Evolutionary conservation across 2,329 filamentous ascomycete species (phyloP), one percentile per base, ranked within the genome.

Genomic region (Purpureocillium lavendulum): DNA sequence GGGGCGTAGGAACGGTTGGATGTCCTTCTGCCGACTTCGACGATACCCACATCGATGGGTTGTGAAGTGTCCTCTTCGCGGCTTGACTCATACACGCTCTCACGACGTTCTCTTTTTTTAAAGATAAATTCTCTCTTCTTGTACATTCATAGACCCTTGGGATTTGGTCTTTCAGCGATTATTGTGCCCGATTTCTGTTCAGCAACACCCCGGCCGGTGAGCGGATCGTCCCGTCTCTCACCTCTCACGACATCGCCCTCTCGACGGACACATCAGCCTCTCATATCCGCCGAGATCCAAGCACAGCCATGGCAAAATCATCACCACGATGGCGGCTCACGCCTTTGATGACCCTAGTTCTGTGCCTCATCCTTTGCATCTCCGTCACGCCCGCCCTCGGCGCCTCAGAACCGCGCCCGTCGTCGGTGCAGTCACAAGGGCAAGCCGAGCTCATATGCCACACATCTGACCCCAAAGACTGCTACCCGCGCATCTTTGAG

Each of bases 401-500:
- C 24, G 43, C 53, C 26, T 53, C 64, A 29, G 47, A 60, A n/a
- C 45, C 29, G n/a, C 29, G n/a, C 13, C 29, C 29, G 11, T 30
- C 26, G 53, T 38, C 43, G 44, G 29, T 53, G 33, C 44, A 32
- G 7, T 54, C 62, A 36, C 54, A 56, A 30, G 54, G 62, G 42
- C 61, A 70, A 28, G 52, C 58, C n/a, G 73, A 80, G 31, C 60
- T 83, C 40, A 82, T 85, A 56, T 85, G 81, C 48, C 77, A 80
- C 55, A 76, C 74, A 32, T 62, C 69, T 35, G 68, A 80, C 49
- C 62, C 67, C 1, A 58, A 67, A 34, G 79, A 82, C 42, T 85
- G 81, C 57, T 85, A 85, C 48, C 78, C 80, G 2, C 71, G 69
- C 35, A 45, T 80, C 2, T 85, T 85, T 44, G 65, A 73, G 40